Base-by-base conservation (phyloP, 2,329 filamentous ascomycete genomes). In the Fusarium musae region DNA sequence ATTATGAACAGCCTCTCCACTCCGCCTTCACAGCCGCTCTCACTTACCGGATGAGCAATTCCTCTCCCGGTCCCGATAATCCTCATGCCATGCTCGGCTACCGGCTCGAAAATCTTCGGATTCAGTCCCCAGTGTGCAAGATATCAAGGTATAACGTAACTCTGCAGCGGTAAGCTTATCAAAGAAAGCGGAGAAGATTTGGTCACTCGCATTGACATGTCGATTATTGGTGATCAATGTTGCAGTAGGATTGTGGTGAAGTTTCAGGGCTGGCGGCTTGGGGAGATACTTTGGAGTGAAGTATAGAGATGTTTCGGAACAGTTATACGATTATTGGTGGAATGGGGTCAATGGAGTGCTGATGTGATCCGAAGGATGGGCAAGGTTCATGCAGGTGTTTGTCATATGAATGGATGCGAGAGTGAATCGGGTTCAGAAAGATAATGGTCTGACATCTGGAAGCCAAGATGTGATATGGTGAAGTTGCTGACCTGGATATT, bases 181-280 rank as follows among this genome's bases (percentile, higher is more conserved):
- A 44, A 34, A 28, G 37, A 6, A n/a, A 60, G 42, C 30, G 42
- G 56, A 52, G 44, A 42, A 32, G 13, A 15, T 42, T 30, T 13
- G 26, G 49, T 11, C 40, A 56, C 4, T 19, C 13, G 9, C 1
- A 11, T 8, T 58, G 49, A 57, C n/a, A 5, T 13, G 39, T 34
- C 37, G 42, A 12, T 23, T 46, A 36, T 57, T 36, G n/a, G 37
- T 62, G 59, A 36, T 16, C 7, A 58, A 58, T 19, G 37, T 19
- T 36, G 59, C 47, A 58, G 50, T 23, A 62, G 59, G 59, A 62
- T 62, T 58, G 5, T 9, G 8, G 59, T n/a, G 12, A 58, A 46
- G 50, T 37, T 56, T 43, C 32, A 40, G 6, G n/a, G 19, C 5
- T 46, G 23, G 32, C 16, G 26, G 21, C n/a, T 26, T 43, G 6